Conservation (phyloP, 768 basidiomycete species). For the Mycena floridula region DNA sequence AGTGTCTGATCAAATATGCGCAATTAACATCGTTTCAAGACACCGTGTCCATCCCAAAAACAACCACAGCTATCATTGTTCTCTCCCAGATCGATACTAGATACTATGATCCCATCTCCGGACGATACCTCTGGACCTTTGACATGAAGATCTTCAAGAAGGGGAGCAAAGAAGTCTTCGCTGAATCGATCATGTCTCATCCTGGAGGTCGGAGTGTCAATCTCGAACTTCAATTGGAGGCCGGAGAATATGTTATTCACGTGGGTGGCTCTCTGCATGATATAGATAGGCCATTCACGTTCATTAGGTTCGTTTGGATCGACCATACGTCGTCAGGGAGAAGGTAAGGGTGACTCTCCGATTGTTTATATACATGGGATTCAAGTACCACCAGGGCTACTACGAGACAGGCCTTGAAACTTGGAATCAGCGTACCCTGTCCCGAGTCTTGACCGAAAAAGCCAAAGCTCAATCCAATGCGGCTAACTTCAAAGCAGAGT, state of each 20-base stretch:
- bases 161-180: conserved; percentile 31
- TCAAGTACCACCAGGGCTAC: too few relatives aligned
- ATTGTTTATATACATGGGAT: too few relatives aligned
- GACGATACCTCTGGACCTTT: conserved; percentile 37
- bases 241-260: conserved; percentile 39
- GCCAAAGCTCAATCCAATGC: conserved; percentile 14
- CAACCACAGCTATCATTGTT: conserved; percentile 40
- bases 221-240: conserved; percentile 33
- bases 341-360: too few relatives aligned
- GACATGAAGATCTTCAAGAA: conserved; percentile 47
- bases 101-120: conserved; percentile 42
- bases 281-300: too few relatives aligned
- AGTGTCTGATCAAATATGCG: not conserved
- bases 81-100: conserved; percentile 45
- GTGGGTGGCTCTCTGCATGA: too few relatives aligned
- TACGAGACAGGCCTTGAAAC: conserved; percentile 16
- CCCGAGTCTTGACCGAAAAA: conserved; percentile 11
- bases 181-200: conserved; percentile 29
- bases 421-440: conserved; percentile 25
- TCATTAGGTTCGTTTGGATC: conserved; percentile 2
- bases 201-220: conserved; percentile 35
- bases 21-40: conserved; percentile 21
- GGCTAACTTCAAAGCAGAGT: too few relatives aligned
- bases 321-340: too few relatives aligned
- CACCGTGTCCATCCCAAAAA: conserved; percentile 36